Conservation (phyloP, 352 stramenopile genomes). For the Phytophthora citricola region DNA sequence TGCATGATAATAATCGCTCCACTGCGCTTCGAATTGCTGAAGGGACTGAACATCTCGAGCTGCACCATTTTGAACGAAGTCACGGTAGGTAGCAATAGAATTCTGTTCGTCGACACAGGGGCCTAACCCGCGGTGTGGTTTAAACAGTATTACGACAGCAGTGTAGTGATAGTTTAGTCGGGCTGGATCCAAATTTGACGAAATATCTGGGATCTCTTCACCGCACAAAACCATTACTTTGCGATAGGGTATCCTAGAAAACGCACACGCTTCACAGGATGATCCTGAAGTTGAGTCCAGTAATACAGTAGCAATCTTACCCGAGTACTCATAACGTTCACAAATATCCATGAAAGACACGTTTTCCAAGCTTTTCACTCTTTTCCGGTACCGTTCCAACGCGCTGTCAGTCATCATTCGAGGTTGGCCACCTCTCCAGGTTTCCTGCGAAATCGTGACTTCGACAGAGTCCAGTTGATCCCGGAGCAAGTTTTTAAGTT, state of each 20-base stretch:
- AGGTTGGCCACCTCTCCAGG: background rate
- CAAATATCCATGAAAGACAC: slow-evolving; percentile 22
- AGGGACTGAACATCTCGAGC: background rate
- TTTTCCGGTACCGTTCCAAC: slow-evolving; percentile 23
- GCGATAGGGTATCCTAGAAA: background rate
- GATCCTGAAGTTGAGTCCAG: background rate
- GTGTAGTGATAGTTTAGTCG: slow-evolving; percentile 20
- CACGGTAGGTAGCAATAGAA: background rate
- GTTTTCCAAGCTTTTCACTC: background rate
- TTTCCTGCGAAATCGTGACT: too few species aligned
- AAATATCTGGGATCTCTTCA: slow-evolving; percentile 17
- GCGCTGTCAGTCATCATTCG: background rate
- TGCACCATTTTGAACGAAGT: background rate
- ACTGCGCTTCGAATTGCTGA: slow-evolving; percentile 8
- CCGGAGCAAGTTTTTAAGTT: too few species aligned
- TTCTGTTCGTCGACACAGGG: background rate
- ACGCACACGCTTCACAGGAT: background rate
- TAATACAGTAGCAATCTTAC: background rate
- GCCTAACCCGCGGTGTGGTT: slow-evolving; percentile 12
- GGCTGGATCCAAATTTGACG: background rate
- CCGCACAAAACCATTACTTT: slow-evolving; percentile 18
- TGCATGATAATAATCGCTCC: slow-evolving; percentile 19
- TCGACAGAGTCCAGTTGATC: too few species aligned
- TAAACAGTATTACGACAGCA: slow-evolving; percentile 14
- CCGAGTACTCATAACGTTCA: slow-evolving; percentile 7